Evolutionary conservation across 2,329 filamentous ascomycete genomes (phyloP).

Genomic region (Pyrenochaeta sp.): DNA sequence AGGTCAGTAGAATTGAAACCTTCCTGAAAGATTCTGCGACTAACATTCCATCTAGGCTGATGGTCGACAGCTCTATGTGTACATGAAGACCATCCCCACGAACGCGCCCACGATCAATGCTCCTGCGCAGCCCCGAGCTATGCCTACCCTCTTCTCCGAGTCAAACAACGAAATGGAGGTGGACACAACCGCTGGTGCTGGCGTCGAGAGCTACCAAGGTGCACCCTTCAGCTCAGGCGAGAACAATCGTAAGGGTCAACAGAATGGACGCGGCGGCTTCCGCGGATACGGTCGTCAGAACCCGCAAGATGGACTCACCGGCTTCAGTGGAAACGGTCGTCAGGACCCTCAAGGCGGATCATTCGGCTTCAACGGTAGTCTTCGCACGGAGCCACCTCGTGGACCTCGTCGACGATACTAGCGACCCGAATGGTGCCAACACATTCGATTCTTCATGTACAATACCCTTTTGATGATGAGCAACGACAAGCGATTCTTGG

Average conservation of each 20-base stretch:
- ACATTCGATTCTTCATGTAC: constrained; percentile 24
- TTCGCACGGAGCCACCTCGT: constrained; percentile 36
- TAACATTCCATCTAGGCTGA: constrained; percentile 67
- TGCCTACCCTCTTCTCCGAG: constrained; percentile 29
- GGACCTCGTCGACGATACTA: constrained; percentile 45
- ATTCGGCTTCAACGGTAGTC: constrained; percentile 50
- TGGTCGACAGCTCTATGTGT: constrained; percentile 75
- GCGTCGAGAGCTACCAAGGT: constrained; percentile 51
- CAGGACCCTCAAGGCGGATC: too few species aligned
- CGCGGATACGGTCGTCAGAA: too few species aligned
- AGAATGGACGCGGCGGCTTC: too few species aligned
- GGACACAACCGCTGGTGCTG: constrained; percentile 32
- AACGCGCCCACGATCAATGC: constrained; percentile 45
- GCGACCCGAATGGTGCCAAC: constrained; percentile 4
- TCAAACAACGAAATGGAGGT: constrained; percentile 54
- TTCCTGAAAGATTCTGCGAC: constrained; percentile 4
- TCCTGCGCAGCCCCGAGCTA: constrained; percentile 39
- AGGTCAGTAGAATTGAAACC: constrained; percentile 58
- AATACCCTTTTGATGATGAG: constrained; percentile 33
- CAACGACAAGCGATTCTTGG: constrained; percentile 4
- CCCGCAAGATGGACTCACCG: too few species aligned
- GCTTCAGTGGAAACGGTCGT: too few species aligned
- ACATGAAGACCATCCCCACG: constrained; percentile 63
- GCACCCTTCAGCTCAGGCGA: constrained; percentile 54
- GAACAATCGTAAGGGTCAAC: constrained; percentile 31